Conservation (phyloP, 257 asterid species). For the Marsdenia floribunda region DNA sequence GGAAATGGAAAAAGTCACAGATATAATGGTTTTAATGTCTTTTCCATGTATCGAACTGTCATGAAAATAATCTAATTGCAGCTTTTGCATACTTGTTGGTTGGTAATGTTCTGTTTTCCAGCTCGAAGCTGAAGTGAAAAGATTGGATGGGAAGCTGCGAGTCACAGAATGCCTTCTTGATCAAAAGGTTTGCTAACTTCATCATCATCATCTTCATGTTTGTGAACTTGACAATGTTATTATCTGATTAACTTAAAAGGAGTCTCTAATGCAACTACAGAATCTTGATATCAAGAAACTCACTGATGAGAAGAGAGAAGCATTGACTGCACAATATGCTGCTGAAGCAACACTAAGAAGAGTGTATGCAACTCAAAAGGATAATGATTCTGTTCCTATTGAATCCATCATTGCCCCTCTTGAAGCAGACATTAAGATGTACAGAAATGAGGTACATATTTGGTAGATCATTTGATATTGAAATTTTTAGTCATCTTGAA, state of each 20-base stretch:
- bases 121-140: slow-evolving; percentile 53
- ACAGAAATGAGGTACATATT: slow-evolving; percentile 61
- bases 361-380: slow-evolving; percentile 69
- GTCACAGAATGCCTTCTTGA: slow-evolving; percentile 42
- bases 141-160: slow-evolving; percentile 54
- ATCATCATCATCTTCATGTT: not conserved
- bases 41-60: not conserved
- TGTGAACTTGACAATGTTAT: not conserved
- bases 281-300: slow-evolving; percentile 67
- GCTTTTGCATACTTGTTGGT: not conserved
- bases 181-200: slow-evolving; percentile 50
- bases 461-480: not conserved
- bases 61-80: too few relatives aligned
- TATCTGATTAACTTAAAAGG: not conserved
- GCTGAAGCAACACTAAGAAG: slow-evolving; percentile 91
- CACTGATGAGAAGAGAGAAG: slow-evolving; percentile 58
- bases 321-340: slow-evolving; percentile 78
- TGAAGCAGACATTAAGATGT: slow-evolving; percentile 81
- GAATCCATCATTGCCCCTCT: slow-evolving; percentile 79
- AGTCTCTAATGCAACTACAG: slow-evolving; percentile 30
- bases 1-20: too few relatives aligned
- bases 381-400: slow-evolving; percentile 55
- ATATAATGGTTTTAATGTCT: not conserved
- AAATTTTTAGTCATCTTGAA: not conserved
- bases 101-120: slow-evolving; percentile 19